phyloP scores from a whole-genome alignment of 2,329 filamentous ascomycete species.

The Lasiodiplodia sp. region DNA sequence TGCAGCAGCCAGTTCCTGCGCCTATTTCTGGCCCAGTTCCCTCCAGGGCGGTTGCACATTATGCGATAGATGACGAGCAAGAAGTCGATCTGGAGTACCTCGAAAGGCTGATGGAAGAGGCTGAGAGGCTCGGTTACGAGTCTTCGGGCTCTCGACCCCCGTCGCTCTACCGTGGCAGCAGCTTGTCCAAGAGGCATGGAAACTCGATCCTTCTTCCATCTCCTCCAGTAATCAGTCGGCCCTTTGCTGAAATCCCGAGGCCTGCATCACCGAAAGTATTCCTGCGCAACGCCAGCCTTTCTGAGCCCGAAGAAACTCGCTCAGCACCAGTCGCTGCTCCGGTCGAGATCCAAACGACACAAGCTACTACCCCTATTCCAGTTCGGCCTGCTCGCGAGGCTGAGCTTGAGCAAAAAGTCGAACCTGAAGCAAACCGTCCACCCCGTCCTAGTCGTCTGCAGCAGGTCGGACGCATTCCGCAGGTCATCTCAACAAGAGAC shows the following conservation, averaged over 20 bases:
- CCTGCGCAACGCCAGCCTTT: not conserved
- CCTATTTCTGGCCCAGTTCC: slow-evolving; percentile 32
- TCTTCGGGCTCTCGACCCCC: slow-evolving; percentile 26
- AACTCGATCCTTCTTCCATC: slow-evolving; percentile 48
- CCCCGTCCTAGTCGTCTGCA: slow-evolving; percentile 70
- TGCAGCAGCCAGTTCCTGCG: slow-evolving; percentile 39
- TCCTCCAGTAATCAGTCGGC: slow-evolving; percentile 39
- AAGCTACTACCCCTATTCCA: not conserved
- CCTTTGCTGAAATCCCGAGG: slow-evolving; percentile 39
- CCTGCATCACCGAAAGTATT: slow-evolving; percentile 48
- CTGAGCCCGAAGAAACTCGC: not conserved
- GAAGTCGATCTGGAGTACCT: slow-evolving; percentile 55
- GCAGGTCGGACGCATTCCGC: slow-evolving; percentile 86
- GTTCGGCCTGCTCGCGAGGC: not conserved
- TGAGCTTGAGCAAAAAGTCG: not conserved
- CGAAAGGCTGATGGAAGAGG: slow-evolving; percentile 56
- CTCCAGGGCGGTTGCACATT: slow-evolving; percentile 62
- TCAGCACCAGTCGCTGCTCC: not conserved
- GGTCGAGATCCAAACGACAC: not conserved
- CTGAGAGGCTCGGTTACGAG: slow-evolving; percentile 35
- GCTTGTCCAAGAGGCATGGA: slow-evolving; percentile 10
- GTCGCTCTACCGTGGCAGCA: slow-evolving; percentile 10
- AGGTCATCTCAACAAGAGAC: slow-evolving; percentile 72
- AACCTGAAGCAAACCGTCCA: not conserved
- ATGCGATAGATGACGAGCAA: slow-evolving; percentile 62